Evolutionary conservation across 805 yeast species (phyloP), one percentile per base, ranked within the genome.

Genomic region (Yarrowia sp.): DNA sequence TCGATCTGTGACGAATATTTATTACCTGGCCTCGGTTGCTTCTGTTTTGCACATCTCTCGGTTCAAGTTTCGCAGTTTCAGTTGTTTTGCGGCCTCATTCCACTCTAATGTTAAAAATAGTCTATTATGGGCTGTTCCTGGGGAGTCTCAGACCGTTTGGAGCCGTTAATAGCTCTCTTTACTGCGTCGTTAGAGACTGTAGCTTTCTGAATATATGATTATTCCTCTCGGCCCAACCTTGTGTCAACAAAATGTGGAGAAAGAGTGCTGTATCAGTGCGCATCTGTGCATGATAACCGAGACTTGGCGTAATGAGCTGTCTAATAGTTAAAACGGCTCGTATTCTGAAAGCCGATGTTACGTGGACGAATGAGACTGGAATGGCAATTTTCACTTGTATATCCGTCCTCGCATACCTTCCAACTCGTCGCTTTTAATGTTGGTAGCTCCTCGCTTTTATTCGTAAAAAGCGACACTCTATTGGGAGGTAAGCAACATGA

Each of bases 201-300:
- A 21, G 25, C 16, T 10, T 38, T 14, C n/a, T 29, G 33, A 42
- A 25, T 42, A n/a, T 16, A 25, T 27, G 49, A 42, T 42, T 42
- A 42, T 42, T 42, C 49, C n/a, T 16, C 35, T 44, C 51, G 51
- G 51, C 19, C 35, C 35, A 44, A 44, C 51, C 29, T 29, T 44
- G 29, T 29, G 33, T 16, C 16, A 12, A 25, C 12, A 25, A 12
- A 25, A 12, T 27, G 49, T 42, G 49, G 49, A 42, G 49, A 25
- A 39, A 10, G 6, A n/a, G 10, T 42, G 47, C 47, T 25, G 21
- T 42, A 42, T 42, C 47, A 21, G 47, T 25, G 47, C 32, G 47
- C 8, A 24, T n/a, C 21, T n/a, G 8, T 42, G 47, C 47, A 42
- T 42, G 47, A 42, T n/a, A 2, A n/a, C 42, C 21, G 12, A 12